Evolutionary conservation across 768 basidiomycete genomes (phyloP).

Genomic region (Dacryopinax spathularia): DNA sequence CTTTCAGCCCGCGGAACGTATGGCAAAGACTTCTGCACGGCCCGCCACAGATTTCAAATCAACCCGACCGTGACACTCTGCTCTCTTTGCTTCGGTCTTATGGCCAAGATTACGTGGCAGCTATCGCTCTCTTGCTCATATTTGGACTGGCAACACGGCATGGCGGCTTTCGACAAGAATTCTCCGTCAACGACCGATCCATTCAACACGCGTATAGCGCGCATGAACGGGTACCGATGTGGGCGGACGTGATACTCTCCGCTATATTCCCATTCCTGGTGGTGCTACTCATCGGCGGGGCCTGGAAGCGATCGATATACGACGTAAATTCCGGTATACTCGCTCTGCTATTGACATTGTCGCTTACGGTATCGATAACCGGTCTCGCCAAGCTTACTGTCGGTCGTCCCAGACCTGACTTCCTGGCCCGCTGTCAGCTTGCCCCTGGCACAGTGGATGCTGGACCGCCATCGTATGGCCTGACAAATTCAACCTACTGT

Average conservation of each 20-base stretch:
- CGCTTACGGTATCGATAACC: constrained; percentile 67
- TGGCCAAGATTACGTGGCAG: no score
- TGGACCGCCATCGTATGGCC: constrained; percentile 36
- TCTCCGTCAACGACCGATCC: constrained; percentile 67
- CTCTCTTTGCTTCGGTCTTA: no score
- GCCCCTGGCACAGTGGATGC: constrained; percentile 47
- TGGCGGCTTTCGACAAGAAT: constrained; percentile 53
- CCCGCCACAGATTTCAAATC: no score
- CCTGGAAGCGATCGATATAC: constrained; percentile 76
- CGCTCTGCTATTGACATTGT: constrained; percentile 47
- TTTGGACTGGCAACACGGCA: no score
- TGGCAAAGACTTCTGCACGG: no score
- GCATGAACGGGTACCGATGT: constrained; percentile 65
- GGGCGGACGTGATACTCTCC: constrained; percentile 28
- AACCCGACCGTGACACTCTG: no score
- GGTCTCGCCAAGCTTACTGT: constrained; percentile 70
- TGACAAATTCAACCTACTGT: constrained; percentile 66
- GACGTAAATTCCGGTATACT: constrained; percentile 52
- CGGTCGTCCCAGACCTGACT: constrained; percentile 78
- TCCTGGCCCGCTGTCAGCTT: constrained; percentile 61
- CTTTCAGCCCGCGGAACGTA: no score
- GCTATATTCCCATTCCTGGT: constrained; percentile 53
- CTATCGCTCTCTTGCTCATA: no score
- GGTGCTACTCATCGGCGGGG: constrained; percentile 50
- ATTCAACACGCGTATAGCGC: constrained; percentile 39